Base-by-base conservation (phyloP, 2,329 filamentous ascomycete species). In the Metarhizium brunneum region DNA sequence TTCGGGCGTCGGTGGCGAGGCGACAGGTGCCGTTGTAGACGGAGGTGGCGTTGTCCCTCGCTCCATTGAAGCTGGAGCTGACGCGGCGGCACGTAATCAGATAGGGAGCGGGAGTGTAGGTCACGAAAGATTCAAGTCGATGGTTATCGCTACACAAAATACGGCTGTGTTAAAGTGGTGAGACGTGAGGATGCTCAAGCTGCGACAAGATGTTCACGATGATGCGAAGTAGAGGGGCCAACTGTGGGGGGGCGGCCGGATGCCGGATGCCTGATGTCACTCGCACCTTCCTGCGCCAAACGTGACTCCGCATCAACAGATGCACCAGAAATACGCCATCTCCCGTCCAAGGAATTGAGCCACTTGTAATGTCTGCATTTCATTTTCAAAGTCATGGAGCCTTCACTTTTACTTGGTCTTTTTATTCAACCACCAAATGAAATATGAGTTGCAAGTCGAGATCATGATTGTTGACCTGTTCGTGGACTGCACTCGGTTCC, bases 1-100 rank as follows among this genome's bases (percentile, higher is more conserved):
- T 59, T 80, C 80, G 5, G 81, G 79, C 0, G 80, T 82, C 4
- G 73, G 77, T 36, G 80, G 79, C 32, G 78, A 76, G 36, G 64
- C 60, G 45, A 65, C 64, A 50, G 64, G 64, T 56, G 45, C 36
- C 30, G 53, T 3, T 5, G 54, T 68, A 55, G 69, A 58, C 54
- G 65, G 62, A 43, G 76, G 76, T 54, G 78, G 77, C 55, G 78
- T 81, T 13, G 67, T 66, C 30, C 74, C 69, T 11, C 73, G 73
- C 49, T 77, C 76, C 78, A 81, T 82, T 10, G 54, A 36, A 30
- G 25, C 35, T 32, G 25, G 43, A 36, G 50, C n/a, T 6, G 18
- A 7, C 40, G 30, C 47, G 50, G 18, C 11, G 42, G 42, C 14
- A 20, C n/a, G 42, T 20, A 11, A 6, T 20, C n/a, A 6, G 6